phyloP scores from a whole-genome alignment of 768 basidiomycete genomes.

The Termitomyces sp. region DNA sequence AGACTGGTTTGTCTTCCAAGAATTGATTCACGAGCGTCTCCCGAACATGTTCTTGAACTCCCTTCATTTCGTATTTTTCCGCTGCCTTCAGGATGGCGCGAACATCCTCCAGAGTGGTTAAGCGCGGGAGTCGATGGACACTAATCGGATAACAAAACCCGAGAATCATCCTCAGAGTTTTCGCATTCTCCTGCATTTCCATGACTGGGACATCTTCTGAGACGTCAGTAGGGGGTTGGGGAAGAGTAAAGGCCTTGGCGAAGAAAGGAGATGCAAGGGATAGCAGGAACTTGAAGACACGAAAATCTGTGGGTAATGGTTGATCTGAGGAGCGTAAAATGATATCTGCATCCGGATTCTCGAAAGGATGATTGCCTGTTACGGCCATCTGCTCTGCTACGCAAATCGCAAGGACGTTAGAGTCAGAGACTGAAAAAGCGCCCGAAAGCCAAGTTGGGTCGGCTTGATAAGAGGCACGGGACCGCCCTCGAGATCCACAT shows the following conservation, averaged over 20 bases:
- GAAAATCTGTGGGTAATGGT: slow-evolving; percentile 39
- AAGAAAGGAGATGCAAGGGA: slow-evolving; percentile 60
- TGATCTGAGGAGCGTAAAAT: slow-evolving; percentile 52
- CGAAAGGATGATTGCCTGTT: slow-evolving; percentile 33
- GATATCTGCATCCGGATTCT: slow-evolving; percentile 46
- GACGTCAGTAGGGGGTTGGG: slow-evolving; percentile 33
- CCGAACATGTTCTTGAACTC: slow-evolving; percentile 29
- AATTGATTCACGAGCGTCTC: slow-evolving; percentile 28
- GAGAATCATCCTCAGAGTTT: slow-evolving; percentile 38
- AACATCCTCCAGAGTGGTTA: slow-evolving; percentile 36
- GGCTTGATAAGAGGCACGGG: background rate
- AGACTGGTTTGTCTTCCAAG: slow-evolving; percentile 32
- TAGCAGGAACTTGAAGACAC: slow-evolving; percentile 50
- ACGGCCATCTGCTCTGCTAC: background rate
- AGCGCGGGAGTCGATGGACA: slow-evolving; percentile 22
- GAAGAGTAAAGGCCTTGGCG: slow-evolving; percentile 49
- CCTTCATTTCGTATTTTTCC: slow-evolving; percentile 48
- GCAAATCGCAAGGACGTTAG: background rate
- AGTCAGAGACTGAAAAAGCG: no score
- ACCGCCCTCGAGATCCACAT: background rate
- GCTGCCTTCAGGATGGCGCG: slow-evolving; percentile 42
- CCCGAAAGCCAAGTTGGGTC: background rate
- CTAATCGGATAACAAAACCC: slow-evolving; percentile 48
- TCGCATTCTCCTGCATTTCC: slow-evolving; percentile 42
- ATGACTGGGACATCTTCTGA: slow-evolving; percentile 38